Evolutionary conservation across 176 grass and related monocot species (phyloP), one percentile per base, ranked within the genome.

Genomic region (Avena sativa): DNA sequence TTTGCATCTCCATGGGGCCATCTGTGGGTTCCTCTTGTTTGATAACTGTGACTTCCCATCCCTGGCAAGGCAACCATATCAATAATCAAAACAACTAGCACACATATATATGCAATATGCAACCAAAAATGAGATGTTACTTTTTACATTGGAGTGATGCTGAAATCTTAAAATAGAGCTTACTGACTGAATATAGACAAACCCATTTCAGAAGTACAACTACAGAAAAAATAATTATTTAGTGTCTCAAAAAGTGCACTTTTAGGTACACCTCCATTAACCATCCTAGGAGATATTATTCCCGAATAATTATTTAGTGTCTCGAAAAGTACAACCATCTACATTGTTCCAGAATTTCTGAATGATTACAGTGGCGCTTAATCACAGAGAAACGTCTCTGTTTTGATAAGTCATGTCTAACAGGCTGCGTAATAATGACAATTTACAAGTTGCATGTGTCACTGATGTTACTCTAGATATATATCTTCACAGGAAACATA

Each of bases 31-130:
- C 91, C 44, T 91, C 94, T 97, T 99, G 97, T 95, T 97, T 96
- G 92, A 99, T 85, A 48, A 93, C 83, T 71, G 92, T 99, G 15
- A 99, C 86, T 89, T 99, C 94, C 97, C 97, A 99, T 70, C 97
- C 97, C 97, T 99, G 71, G 59, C 36, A 92, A 85, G 55, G 84
- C 25, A 92, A 67, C 7, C 69, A 87, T 87, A 87, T 23, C 51
- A 80, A 19, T 50, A 85, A 85, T 30, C 32, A 64, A 62, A 85
- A 73, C 47, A 36, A 86, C 34, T 61, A 78, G 59, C 60, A 70
- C 38, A 1, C 2, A 67, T 79, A 40, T 55, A 19, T 28, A 57
- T 25, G 47, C 3, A 75, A 75, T 52, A 51, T 25, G 56, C 46
- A 26, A 79, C 32, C 51, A 36, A 67, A 80, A 10, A 85, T 75